Evolutionary conservation across 768 basidiomycete genomes (phyloP).

Genomic region (Macrolepiota albuminosa): DNA sequence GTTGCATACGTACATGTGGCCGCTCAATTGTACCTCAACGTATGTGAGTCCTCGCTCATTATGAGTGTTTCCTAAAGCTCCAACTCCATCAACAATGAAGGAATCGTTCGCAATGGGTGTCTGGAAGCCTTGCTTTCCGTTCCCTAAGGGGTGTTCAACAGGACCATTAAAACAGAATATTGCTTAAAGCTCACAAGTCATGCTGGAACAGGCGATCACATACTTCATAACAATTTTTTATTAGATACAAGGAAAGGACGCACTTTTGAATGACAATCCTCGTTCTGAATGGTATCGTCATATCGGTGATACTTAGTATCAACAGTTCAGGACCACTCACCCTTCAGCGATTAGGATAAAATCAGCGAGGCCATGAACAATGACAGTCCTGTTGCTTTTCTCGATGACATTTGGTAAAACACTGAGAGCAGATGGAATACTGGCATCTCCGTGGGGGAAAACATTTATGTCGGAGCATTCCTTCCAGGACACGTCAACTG

Average conservation of each 20-base stretch:
- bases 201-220: slow-evolving; percentile 20
- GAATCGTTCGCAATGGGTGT: slow-evolving; percentile 60
- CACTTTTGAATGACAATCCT: slow-evolving; percentile 65
- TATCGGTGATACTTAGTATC: background rate
- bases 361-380: slow-evolving; percentile 70
- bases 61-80: slow-evolving; percentile 61
- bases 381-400: slow-evolving; percentile 63
- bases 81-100: slow-evolving; percentile 68
- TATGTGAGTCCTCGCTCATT: slow-evolving; percentile 66
- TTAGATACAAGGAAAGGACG: slow-evolving; percentile 11
- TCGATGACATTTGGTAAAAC: slow-evolving; percentile 75
- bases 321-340: slow-evolving; percentile 28
- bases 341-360: slow-evolving; percentile 73
- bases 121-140: slow-evolving; percentile 69
- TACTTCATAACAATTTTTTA: background rate
- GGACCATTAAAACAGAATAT: background rate
- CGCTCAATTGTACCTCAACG: slow-evolving; percentile 60
- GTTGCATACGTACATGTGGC: slow-evolving; percentile 54
- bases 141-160: slow-evolving; percentile 32
- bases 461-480: slow-evolving; percentile 60
- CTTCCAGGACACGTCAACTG: slow-evolving; percentile 51
- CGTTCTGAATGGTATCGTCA: slow-evolving; percentile 28
- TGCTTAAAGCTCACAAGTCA: slow-evolving; percentile 32
- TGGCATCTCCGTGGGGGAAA: slow-evolving; percentile 58
- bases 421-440: slow-evolving; percentile 55